phyloP scores from a whole-genome alignment of 768 basidiomycete species.

The Suillus brevipes region DNA sequence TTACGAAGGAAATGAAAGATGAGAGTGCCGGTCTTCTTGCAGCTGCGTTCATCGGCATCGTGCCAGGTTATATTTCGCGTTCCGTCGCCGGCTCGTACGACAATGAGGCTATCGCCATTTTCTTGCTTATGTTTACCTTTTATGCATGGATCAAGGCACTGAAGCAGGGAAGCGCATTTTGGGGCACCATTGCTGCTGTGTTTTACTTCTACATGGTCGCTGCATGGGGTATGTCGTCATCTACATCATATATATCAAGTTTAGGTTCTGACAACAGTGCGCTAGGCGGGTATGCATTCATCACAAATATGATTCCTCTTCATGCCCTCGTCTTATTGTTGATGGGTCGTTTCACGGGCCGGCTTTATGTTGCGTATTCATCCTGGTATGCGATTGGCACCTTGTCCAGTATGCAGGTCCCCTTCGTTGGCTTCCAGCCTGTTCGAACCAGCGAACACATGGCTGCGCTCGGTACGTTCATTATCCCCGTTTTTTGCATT shows the following conservation, averaged over 20 bases:
- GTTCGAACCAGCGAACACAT: conserved; percentile 97
- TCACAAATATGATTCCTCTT: conserved; percentile 99
- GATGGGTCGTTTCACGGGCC: conserved; percentile 93
- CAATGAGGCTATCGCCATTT: conserved; percentile 99
- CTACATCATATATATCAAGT: not conserved
- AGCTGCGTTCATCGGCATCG: conserved; percentile 97
- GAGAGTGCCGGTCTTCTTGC: conserved; percentile 95
- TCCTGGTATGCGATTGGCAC: conserved; percentile 99
- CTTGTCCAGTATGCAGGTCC: conserved; percentile 97
- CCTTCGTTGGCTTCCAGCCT: conserved; percentile 99
- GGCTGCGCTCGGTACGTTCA: conserved; percentile 81
- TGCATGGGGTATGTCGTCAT: conserved; percentile 79
- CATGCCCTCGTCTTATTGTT: conserved; percentile 93
- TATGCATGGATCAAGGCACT: conserved; percentile 96
- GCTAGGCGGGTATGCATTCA: conserved; percentile 95
- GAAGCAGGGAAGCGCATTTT: conserved; percentile 91
- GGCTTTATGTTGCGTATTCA: conserved; percentile 93
- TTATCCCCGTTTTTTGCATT: conserved; percentile 11
- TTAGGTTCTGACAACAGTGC: not conserved
- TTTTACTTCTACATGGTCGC: conserved; percentile 99
- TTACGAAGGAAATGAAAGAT: conserved; percentile 95
- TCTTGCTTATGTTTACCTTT: conserved; percentile 99
- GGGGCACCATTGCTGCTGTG: conserved; percentile 84
- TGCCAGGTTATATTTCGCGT: conserved; percentile 97
- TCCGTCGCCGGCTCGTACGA: conserved; percentile 99